These are phyloP conservation scores for Bolboschoenoplectus hybrid DNA, from an alignment of 202 grass and related monocot genomes.

Conservation along the genomic window DNA sequence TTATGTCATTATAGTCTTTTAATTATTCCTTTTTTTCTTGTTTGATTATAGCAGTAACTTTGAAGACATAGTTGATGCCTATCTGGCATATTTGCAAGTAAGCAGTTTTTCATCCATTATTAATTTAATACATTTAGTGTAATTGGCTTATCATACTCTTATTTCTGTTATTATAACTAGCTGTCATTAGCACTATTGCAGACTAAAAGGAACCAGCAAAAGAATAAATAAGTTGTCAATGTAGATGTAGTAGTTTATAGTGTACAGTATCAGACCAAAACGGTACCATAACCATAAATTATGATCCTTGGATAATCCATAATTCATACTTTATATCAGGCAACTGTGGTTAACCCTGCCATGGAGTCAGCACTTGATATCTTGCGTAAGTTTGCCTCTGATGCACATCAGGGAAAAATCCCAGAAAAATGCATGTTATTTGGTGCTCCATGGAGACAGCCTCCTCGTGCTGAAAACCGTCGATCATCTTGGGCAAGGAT, in stretches of 20 bases:
- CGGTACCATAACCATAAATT: slow-evolving; percentile 7
- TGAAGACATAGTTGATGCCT: slow-evolving; percentile 90
- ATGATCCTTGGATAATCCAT: slow-evolving; percentile 4
- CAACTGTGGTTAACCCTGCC: slow-evolving; percentile 89
- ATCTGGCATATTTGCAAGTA: slow-evolving; percentile 93
- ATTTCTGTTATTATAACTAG: not conserved
- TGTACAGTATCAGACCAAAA: slow-evolving; percentile 2
- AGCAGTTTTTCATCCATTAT: slow-evolving; percentile 41
- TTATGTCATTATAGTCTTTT: not conserved
- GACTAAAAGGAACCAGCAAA: slow-evolving; percentile 4
- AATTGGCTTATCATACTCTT: slow-evolving; percentile 32
- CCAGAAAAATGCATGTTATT: slow-evolving; percentile 67
- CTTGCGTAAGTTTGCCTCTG: slow-evolving; percentile 79
- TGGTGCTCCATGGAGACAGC: slow-evolving; percentile 88
- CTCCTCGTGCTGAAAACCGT: slow-evolving; percentile 55
- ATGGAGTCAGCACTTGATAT: slow-evolving; percentile 78
- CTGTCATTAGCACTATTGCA: not conserved
- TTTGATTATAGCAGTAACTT: slow-evolving; percentile 58
- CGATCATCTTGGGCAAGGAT: slow-evolving; percentile 75
- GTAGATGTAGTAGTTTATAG: not conserved
- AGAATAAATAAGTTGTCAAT: not conserved
- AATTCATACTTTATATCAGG: slow-evolving; percentile 43
- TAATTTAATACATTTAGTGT: slow-evolving; percentile 2
- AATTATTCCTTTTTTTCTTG: slow-evolving; percentile 13
- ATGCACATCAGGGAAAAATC: slow-evolving; percentile 66